Conservation (phyloP, 1,139 yeast species). For the Saccharomyces hybrid region DNA sequence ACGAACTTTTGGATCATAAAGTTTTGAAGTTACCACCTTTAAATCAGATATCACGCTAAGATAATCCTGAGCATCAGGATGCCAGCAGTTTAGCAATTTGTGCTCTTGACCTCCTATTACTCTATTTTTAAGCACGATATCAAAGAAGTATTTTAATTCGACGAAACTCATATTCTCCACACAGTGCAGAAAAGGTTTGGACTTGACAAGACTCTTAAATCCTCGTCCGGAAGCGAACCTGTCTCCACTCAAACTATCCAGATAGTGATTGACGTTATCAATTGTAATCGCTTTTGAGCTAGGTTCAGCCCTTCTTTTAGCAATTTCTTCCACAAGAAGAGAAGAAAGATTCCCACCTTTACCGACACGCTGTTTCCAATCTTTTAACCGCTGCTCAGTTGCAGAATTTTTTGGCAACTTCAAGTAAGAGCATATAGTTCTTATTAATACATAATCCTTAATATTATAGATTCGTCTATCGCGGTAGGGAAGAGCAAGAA, state of each 20-base stretch:
- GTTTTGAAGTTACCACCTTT: conserved; percentile 50
- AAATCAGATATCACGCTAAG: conserved; percentile 63
- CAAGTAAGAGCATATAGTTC: conserved; percentile 39
- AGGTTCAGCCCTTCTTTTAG: conserved; percentile 36
- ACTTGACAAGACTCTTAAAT: conserved; percentile 19
- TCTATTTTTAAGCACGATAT: conserved; percentile 55
- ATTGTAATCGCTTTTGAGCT: conserved; percentile 38
- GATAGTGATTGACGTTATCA: conserved; percentile 46
- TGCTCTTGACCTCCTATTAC: conserved; percentile 55
- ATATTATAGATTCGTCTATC: conserved; percentile 48
- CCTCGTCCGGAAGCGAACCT: conserved; percentile 29
- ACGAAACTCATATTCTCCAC: conserved; percentile 49
- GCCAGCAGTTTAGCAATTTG: conserved; percentile 61
- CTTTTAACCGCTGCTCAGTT: conserved; percentile 40
- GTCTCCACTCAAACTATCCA: conserved; percentile 45
- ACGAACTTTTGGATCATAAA: conserved; percentile 43
- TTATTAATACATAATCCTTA: conserved; percentile 45
- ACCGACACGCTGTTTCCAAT: conserved; percentile 38
- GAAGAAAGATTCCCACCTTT: conserved; percentile 35
- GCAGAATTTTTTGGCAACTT: conserved; percentile 45
- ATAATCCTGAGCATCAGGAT: conserved; percentile 67
- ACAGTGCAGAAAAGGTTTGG: conserved; percentile 42
- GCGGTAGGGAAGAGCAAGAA: conserved; percentile 56
- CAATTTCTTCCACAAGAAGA: conserved; percentile 36
- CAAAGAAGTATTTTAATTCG: conserved; percentile 65